A percentile compares a stretch with the other conserved stretches of the same genome.
These are phyloP conservation scores for Chaetomiaceae sp. DNA, from an alignment of 2,329 filamentous ascomycete species.

Conservation along the genomic window DNA sequence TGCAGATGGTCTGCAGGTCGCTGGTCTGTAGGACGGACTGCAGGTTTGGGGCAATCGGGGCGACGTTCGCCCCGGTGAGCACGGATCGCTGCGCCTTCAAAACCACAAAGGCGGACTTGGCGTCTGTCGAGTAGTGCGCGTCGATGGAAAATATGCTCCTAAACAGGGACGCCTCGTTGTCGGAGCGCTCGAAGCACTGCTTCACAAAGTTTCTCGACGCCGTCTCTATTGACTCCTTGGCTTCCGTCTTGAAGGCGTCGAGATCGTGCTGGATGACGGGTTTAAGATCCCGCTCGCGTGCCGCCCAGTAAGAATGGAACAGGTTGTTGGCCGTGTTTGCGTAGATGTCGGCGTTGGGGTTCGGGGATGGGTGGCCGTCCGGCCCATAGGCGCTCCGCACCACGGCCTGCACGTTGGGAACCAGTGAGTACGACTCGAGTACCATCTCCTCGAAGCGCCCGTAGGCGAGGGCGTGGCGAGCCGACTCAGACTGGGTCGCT, in stretches of 20 bases:
- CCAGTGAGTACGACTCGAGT: constrained; percentile 49
- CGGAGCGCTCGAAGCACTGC: constrained; percentile 54
- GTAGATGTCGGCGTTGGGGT: constrained; percentile 48
- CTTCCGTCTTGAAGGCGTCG: constrained; percentile 50
- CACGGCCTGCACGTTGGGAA: constrained; percentile 52
- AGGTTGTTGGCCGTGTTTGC: constrained; percentile 50
- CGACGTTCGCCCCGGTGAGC: constrained; percentile 50
- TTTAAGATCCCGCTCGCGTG: constrained; percentile 50
- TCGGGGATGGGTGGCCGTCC: constrained; percentile 42
- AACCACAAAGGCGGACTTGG: constrained; percentile 46
- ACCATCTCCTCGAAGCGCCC: constrained; percentile 57
- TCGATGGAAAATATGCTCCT: constrained; percentile 52
- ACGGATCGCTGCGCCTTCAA: constrained; percentile 48
- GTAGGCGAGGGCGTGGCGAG: constrained; percentile 55
- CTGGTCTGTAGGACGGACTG: constrained; percentile 45
- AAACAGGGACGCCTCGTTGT: constrained; percentile 51
- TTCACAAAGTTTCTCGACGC: constrained; percentile 55
- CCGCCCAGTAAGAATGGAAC: constrained; percentile 49
- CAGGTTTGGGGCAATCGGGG: constrained; percentile 45
- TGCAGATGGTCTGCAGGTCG: constrained; percentile 48
- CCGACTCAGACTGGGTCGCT: constrained; percentile 53
- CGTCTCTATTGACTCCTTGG: constrained; percentile 47
- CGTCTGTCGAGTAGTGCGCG: constrained; percentile 45
- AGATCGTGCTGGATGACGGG: constrained; percentile 50
- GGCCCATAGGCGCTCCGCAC: constrained; percentile 49